Conservation (phyloP, 345 rosid genomes). For the Pugionium cornutum region DNA sequence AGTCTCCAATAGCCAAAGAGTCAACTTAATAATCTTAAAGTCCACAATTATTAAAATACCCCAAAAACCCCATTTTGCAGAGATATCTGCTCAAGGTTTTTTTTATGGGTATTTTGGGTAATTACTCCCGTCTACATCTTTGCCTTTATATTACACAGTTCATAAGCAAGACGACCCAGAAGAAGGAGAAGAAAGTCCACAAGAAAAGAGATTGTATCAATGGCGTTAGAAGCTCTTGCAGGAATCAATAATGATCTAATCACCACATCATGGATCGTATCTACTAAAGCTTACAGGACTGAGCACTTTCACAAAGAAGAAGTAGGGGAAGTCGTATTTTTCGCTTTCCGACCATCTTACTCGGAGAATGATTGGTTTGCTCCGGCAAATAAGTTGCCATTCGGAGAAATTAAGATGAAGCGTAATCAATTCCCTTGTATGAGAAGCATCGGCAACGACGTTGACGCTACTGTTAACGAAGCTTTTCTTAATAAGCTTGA, state of each 20-base stretch:
- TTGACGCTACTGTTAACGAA: conserved; percentile 59
- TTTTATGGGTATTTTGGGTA: conserved; percentile 19
- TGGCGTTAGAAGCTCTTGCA: conserved; percentile 33
- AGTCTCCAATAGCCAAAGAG: conserved; percentile 15
- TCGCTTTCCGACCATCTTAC: conserved; percentile 63
- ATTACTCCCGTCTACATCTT: background rate
- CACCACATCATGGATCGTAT: conserved; percentile 45
- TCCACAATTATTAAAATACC: background rate
- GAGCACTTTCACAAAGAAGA: conserved; percentile 39
- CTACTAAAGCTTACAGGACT: conserved; percentile 43
- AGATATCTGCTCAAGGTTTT: background rate
- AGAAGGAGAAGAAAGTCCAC: conserved; percentile 1
- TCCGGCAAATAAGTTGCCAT: conserved; percentile 35
- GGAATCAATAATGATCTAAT: conserved; percentile 45
- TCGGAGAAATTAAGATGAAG: conserved; percentile 57
- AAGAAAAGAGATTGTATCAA: conserved; percentile 1
- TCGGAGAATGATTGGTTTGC: conserved; percentile 42
- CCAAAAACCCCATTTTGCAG: conserved; percentile 1
- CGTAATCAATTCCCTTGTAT: conserved; percentile 53
- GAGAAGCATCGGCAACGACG: conserved; percentile 52
- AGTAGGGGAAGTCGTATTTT: conserved; percentile 21
- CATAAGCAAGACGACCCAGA: conserved; percentile 7
- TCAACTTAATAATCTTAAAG: background rate
- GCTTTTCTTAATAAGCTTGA: conserved; percentile 51
- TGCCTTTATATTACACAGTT: background rate